Conservation (phyloP, 31 red algal genomes). For the Bonnemaisonia californica region DNA sequence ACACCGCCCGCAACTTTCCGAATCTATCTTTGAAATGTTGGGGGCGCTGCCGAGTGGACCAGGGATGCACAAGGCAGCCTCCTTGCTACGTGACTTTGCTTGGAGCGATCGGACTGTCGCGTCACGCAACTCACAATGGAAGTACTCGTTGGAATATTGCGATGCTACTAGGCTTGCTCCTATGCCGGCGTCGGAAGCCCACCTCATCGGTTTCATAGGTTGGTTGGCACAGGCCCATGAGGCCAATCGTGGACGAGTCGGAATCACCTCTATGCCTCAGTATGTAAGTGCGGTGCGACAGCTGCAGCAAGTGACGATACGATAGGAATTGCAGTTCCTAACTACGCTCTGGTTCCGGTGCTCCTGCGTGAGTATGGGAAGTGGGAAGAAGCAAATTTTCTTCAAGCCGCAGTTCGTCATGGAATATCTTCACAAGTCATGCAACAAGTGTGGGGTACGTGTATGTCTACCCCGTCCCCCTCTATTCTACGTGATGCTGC, state of each 20-base stretch:
- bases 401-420: neutral
- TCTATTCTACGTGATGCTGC: neutral
- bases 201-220: neutral
- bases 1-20: too few relatives aligned
- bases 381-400: slow-evolving; percentile 1
- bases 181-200: slow-evolving; percentile 8
- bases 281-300: neutral
- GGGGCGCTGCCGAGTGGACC: neutral
- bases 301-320: slow-evolving; percentile 16
- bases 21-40: neutral
- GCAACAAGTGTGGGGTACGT: neutral
- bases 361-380: neutral
- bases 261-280: slow-evolving; percentile 5
- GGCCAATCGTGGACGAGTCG: neutral
- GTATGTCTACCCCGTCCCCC: neutral
- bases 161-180: neutral
- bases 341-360: neutral
- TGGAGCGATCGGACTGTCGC: slow-evolving; percentile 6
- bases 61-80: neutral
- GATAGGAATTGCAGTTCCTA: neutral
- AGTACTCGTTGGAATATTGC: neutral
- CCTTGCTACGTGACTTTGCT: neutral
- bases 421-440: neutral
- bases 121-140: neutral
- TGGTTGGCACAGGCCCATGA: slow-evolving; percentile 4